Evolutionary conservation across 345 rosid species (phyloP).

Genomic region (Diplotaxis tenuifolia): DNA sequence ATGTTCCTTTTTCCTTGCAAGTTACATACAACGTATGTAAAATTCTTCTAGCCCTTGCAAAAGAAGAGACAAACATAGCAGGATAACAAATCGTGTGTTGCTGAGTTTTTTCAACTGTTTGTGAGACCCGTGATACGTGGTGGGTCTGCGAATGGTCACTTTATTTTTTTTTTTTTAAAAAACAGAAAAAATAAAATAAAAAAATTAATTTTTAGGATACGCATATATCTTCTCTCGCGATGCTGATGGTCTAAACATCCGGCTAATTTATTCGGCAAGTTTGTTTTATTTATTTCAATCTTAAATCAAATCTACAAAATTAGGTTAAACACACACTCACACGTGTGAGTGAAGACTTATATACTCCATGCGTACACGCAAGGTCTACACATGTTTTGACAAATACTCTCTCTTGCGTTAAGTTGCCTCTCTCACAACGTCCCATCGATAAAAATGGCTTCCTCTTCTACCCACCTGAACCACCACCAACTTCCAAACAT

Average conservation of each 20-base stretch:
- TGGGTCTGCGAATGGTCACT: too few relatives aligned
- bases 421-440: neutral
- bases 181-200: too few relatives aligned
- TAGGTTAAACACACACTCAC: conserved; percentile 11
- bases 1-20: neutral
- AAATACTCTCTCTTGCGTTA: conserved; percentile 3
- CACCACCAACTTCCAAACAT: conserved; percentile 41
- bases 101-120: too few relatives aligned
- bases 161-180: too few relatives aligned
- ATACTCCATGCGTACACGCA: conserved; percentile 28
- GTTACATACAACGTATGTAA: neutral
- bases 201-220: too few relatives aligned
- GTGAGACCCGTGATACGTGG: too few relatives aligned
- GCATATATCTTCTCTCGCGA: too few relatives aligned
- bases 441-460: conserved; percentile 22
- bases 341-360: conserved; percentile 23
- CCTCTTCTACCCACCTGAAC: conserved; percentile 51
- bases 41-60: neutral
- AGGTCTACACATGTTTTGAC: conserved; percentile 11
- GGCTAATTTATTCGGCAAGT: too few relatives aligned
- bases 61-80: too few relatives aligned
- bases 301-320: neutral
- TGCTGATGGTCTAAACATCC: too few relatives aligned
- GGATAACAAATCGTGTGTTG: too few relatives aligned
- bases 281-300: too few relatives aligned